These are phyloP conservation scores for Mrakia gelida DNA, from an alignment of 768 basidiomycete genomes.

Conservation along the genomic window DNA sequence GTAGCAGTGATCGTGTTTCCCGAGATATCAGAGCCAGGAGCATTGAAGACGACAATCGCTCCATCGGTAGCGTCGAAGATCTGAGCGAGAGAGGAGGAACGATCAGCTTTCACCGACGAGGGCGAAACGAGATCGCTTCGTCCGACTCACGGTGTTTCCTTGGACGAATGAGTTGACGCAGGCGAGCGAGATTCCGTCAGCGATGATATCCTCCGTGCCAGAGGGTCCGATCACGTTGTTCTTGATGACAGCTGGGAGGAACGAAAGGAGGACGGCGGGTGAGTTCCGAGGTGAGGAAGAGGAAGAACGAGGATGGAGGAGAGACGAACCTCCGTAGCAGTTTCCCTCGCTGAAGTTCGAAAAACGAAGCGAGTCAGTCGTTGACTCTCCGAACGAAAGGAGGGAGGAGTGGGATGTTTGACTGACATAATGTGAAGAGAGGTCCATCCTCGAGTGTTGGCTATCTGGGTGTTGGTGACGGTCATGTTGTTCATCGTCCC, in stretches of 20 bases:
- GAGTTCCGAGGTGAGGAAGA: no score
- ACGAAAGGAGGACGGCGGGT: no score
- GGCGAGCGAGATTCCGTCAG: constrained; percentile 16
- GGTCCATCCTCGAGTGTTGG: constrained; percentile 17
- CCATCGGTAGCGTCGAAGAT: constrained; percentile 11
- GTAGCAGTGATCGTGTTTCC: constrained; percentile 3
- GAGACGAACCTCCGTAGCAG: background rate
- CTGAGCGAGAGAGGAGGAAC: no score
- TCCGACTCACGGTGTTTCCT: constrained; percentile 2
- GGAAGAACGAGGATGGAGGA: no score
- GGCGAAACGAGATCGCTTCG: background rate
- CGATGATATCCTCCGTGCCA: background rate
- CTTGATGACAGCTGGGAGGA: background rate
- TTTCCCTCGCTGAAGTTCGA: background rate
- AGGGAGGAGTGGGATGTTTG: background rate
- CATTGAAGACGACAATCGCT: constrained; percentile 12
- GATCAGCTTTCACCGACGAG: background rate
- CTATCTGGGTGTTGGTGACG: background rate
- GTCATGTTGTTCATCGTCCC: background rate
- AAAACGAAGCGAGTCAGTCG: background rate
- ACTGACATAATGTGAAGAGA: constrained; percentile 18
- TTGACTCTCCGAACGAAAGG: background rate
- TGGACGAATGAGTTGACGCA: background rate
- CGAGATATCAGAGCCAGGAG: background rate
- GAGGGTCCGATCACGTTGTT: constrained; percentile 18